These are phyloP conservation scores for Sporodiniella umbellata DNA, from an alignment of 371 early-diverging fungal genomes.

Conservation along the genomic window DNA sequence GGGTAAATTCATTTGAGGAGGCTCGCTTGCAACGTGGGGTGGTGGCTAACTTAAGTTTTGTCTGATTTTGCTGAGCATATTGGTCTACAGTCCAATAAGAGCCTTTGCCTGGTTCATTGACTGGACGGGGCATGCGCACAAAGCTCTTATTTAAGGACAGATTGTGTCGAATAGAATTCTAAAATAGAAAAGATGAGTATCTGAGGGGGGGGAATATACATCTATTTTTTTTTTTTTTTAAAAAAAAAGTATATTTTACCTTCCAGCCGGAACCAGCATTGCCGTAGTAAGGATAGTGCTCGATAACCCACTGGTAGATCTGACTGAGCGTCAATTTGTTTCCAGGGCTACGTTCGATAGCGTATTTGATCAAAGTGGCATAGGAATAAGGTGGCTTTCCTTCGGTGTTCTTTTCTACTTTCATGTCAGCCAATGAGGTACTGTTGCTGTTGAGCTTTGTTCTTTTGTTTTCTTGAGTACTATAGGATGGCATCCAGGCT, in stretches of 20 bases:
- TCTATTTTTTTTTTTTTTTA: not conserved
- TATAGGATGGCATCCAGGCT: slow-evolving; percentile 13
- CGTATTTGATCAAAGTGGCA: slow-evolving; percentile 84
- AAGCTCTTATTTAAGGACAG: slow-evolving; percentile 95
- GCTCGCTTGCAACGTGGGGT: slow-evolving; percentile 21
- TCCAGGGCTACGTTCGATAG: slow-evolving; percentile 69
- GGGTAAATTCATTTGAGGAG: too few relatives aligned
- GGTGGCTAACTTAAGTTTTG: slow-evolving; percentile 5
- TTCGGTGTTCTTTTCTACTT: slow-evolving; percentile 28
- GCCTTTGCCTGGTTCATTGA: slow-evolving; percentile 95
- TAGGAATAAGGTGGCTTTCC: slow-evolving; percentile 86
- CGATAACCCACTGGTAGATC: slow-evolving; percentile 87
- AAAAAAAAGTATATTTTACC: slow-evolving; percentile 48
- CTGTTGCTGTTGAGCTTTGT: slow-evolving; percentile 9
- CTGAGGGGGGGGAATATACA: too few relatives aligned
- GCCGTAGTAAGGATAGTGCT: slow-evolving; percentile 70
- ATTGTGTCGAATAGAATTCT: slow-evolving; percentile 98
- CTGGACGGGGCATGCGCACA: slow-evolving; percentile 84
- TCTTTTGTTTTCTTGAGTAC: not conserved
- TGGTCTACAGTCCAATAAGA: slow-evolving; percentile 89
- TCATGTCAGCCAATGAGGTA: slow-evolving; percentile 12
- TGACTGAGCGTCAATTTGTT: slow-evolving; percentile 79
- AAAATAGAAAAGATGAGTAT: slow-evolving; percentile 5
- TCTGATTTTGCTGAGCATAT: slow-evolving; percentile 30
- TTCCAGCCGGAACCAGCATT: slow-evolving; percentile 80